Percentiles rank a stretch among this genome's conserved stretches.
These are phyloP conservation scores for Ophiostoma montium DNA, from an alignment of 2,329 filamentous ascomycete species.

Conservation along the genomic window DNA sequence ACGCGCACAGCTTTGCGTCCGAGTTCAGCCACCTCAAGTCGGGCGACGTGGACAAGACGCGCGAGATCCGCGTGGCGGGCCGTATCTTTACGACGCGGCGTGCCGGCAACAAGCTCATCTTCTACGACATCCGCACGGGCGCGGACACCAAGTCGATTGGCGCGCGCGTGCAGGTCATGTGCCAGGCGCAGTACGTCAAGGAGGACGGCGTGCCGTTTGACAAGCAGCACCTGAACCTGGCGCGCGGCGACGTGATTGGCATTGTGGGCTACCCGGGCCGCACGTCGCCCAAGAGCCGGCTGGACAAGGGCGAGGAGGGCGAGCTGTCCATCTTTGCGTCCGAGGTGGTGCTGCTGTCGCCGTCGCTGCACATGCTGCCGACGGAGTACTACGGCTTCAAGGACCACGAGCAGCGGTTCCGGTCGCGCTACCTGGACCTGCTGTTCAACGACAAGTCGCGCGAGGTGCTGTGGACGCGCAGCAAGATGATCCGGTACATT, in stretches of 20 bases:
- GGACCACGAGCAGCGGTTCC: conserved; percentile 84
- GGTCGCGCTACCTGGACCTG: conserved; percentile 86
- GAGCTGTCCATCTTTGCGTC: conserved; percentile 89
- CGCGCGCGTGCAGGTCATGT: conserved; percentile 78
- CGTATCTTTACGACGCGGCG: conserved; percentile 82
- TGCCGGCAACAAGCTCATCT: conserved; percentile 71
- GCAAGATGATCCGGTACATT: conserved; percentile 80
- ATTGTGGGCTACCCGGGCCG: conserved; percentile 71
- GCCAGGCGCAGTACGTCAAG: conserved; percentile 65
- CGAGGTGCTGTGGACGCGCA: conserved; percentile 69
- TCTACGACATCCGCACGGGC: conserved; percentile 66
- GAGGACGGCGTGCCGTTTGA: conserved; percentile 53
- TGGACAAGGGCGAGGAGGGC: conserved; percentile 61
- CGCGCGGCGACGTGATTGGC: conserved; percentile 86
- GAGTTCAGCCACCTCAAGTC: conserved; percentile 74
- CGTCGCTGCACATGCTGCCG: conserved; percentile 82
- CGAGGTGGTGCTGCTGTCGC: conserved; percentile 73
- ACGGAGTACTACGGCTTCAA: conserved; percentile 90
- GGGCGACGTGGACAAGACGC: conserved; percentile 66
- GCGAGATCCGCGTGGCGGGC: conserved; percentile 63
- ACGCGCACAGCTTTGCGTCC: conserved; percentile 64
- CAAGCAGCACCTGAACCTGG: conserved; percentile 76
- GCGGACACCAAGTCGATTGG: conserved; percentile 45
- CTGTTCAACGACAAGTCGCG: conserved; percentile 89
- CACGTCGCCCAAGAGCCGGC: conserved; percentile 83